Evolutionary conservation across 768 basidiomycete species (phyloP), one percentile per base, ranked within the genome.

Genomic region (Lentinus brumalis): DNA sequence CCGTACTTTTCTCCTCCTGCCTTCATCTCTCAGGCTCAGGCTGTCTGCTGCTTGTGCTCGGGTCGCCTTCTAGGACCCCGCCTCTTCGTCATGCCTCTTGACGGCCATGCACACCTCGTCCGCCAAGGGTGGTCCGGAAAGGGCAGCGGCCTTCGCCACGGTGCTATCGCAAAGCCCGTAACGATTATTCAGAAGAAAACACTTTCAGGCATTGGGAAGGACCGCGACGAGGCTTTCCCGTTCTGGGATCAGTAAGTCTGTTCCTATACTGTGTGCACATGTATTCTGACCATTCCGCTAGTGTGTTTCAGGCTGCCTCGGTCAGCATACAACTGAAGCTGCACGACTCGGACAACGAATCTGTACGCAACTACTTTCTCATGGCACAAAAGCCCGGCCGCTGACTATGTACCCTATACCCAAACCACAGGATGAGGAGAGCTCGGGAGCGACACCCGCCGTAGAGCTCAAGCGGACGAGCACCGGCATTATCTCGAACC

Each of bases 191-290:
- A 91, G 71, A 97, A 97, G 79, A 89, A 88, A 75, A 92, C 82
- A 5, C 78, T 96, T n/a, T 77, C 85, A 10, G 95, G 95, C 2
- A 74, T 98, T 59, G 95, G 95, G 57, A 95, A 94, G 72, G 93
- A 98, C 73, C 83, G 94, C 65, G 95, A 96, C 69, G 94, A 96
- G 67, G 93, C 94, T 0, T 94, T 95, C 71, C 94, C 95, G 53
- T 98, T 98, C 83, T 98, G 95, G 95, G 95, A 98, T 73, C 94
- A 97, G 94, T 96, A 67, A 74, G 92, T 82, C 49, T n/a, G 35
- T 51, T 21, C 29, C 32, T 42, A 47, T 39, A 8, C 50, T n/a
- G 15, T 53, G 32, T 53, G 21, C 30, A 16, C n/a, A 15, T 11
- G 18, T 4, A 42, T 53, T 1, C 15, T 11, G 5, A 18, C 35